phyloP scores from a whole-genome alignment of 371 early-diverging fungal species.

The Lichtheimia corymbifera region DNA sequence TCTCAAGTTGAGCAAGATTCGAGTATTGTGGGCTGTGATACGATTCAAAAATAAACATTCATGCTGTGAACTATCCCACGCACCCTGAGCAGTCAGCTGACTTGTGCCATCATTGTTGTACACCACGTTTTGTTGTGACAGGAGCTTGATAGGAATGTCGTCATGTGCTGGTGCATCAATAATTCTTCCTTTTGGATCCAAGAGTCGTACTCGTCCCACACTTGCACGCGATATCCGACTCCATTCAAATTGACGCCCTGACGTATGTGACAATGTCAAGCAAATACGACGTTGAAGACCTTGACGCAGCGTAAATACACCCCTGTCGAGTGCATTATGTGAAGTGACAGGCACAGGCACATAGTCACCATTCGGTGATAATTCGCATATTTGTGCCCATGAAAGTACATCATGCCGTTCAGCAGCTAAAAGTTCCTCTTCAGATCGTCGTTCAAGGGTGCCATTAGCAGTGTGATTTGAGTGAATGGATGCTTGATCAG shows the following conservation, averaged over 20 bases:
- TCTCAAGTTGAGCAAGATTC: constrained; percentile 56
- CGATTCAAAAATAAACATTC: constrained; percentile 71
- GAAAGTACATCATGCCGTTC: constrained; percentile 74
- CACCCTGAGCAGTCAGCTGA: constrained; percentile 50
- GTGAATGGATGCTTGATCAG: constrained; percentile 8
- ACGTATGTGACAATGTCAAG: constrained; percentile 63
- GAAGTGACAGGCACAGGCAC: constrained; percentile 68
- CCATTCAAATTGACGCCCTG: constrained; percentile 65
- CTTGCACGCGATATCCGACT: constrained; percentile 35
- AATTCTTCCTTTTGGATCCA: constrained; percentile 63
- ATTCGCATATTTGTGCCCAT: constrained; percentile 70
- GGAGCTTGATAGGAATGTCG: constrained; percentile 21
- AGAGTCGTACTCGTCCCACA: constrained; percentile 66
- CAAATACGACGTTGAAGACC: constrained; percentile 82
- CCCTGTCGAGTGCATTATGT: constrained; percentile 49
- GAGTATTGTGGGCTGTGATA: constrained; percentile 60
- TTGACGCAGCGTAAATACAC: constrained; percentile 77
- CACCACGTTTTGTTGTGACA: constrained; percentile 47
- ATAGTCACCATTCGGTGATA: constrained; percentile 70
- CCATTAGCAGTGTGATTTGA: constrained; percentile 8
- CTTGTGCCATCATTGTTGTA: constrained; percentile 49
- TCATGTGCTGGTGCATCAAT: constrained; percentile 47
- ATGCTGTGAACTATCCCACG: constrained; percentile 88
- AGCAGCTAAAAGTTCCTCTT: constrained; percentile 30
- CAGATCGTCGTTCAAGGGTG: constrained; percentile 1